These are phyloP conservation scores for Trichophyton benhamiae DNA, from an alignment of 2,329 filamentous ascomycete species.

Conservation along the genomic window DNA sequence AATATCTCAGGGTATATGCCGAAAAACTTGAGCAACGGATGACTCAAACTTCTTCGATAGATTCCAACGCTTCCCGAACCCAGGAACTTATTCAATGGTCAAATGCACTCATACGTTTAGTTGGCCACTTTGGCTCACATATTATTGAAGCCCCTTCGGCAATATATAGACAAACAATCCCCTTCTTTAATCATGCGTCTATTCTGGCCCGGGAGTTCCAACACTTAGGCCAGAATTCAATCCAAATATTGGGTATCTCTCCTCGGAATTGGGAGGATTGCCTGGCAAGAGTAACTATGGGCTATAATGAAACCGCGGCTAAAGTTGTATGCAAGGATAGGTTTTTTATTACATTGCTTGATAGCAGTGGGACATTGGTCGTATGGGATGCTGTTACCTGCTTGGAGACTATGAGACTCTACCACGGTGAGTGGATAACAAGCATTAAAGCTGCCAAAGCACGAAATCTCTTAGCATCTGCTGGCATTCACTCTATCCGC, in stretches of 20 bases:
- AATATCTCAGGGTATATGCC: constrained; percentile 16
- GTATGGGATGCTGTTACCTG: constrained; percentile 18
- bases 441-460: constrained; percentile 10
- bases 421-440: constrained; percentile 15
- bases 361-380: constrained; percentile 13
- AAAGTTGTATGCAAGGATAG: constrained; percentile 13
- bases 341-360: constrained; percentile 16
- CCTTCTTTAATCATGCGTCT: constrained; percentile 29
- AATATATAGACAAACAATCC: constrained; percentile 30
- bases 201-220: constrained; percentile 25
- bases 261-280: constrained; percentile 13
- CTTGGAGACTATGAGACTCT: constrained; percentile 12
- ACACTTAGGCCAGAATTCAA: constrained; percentile 7
- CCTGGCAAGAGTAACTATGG: constrained; percentile 13
- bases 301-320: constrained; percentile 6
- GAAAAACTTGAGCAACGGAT: neutral
- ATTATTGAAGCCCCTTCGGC: constrained; percentile 20
- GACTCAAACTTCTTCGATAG: neutral
- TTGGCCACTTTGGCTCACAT: constrained; percentile 26
- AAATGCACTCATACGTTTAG: constrained; percentile 25
- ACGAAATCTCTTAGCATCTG: constrained; percentile 14
- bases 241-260: constrained; percentile 13
- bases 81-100: constrained; percentile 20
- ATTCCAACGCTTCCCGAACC: neutral
- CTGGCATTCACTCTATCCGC: constrained; percentile 13